Percentiles rank a stretch among this genome's conserved stretches.
phyloP scores from a whole-genome alignment of 345 rosid genomes.

The Syzygium oleosum region DNA sequence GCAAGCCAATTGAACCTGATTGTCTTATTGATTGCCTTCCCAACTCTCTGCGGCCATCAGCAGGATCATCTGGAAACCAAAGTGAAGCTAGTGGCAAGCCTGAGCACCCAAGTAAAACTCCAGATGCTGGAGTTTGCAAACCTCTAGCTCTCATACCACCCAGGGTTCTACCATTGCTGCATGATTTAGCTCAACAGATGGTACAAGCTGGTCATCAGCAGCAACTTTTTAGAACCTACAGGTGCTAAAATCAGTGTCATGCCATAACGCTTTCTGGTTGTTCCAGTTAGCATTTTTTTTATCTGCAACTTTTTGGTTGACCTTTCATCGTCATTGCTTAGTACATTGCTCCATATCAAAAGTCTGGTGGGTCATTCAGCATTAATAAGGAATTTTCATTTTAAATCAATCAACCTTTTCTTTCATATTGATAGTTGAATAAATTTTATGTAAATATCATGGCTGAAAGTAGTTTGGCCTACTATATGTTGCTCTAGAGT shows the following conservation, averaged over 20 bases:
- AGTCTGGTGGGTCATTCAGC: background rate
- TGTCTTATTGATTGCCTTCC: slow-evolving; percentile 84
- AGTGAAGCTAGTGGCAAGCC: slow-evolving; percentile 32
- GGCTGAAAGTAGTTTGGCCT: background rate
- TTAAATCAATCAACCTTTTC: background rate
- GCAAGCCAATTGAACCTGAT: slow-evolving; percentile 97
- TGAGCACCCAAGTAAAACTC: slow-evolving; percentile 39
- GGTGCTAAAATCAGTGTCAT: slow-evolving; percentile 23
- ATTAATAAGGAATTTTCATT: background rate
- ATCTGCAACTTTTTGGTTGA: background rate
- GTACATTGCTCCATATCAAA: background rate
- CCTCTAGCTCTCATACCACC: slow-evolving; percentile 80
- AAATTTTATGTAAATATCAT: background rate
- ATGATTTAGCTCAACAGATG: slow-evolving; percentile 79
- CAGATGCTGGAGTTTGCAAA: slow-evolving; percentile 56
- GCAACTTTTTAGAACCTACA: slow-evolving; percentile 66
- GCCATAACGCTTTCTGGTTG: background rate
- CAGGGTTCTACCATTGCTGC: slow-evolving; percentile 74
- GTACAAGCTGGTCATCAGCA: slow-evolving; percentile 89
- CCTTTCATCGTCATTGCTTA: background rate
- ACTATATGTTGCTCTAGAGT: background rate
- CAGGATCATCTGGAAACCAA: slow-evolving; percentile 21
- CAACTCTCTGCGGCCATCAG: slow-evolving; percentile 54
- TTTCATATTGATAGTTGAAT: background rate
- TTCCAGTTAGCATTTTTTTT: background rate